Evolutionary conservation across 768 basidiomycete genomes (phyloP), one percentile per base, ranked within the genome.

Genomic region (Rhodocollybia butyracea): DNA sequence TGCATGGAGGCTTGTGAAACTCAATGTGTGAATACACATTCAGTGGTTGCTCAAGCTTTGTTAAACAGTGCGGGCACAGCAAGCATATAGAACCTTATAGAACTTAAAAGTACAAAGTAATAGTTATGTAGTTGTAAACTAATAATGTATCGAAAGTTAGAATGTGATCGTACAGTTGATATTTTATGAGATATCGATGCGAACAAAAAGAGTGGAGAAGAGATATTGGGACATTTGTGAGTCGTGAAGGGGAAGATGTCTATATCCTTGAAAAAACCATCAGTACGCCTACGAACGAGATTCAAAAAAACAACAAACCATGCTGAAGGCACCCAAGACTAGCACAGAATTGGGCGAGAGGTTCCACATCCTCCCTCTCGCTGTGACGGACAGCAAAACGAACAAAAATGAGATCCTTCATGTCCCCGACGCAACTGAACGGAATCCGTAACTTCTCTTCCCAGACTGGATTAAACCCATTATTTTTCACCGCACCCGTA

Each of bases 391-490:
- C 83, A 26, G 82, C 79, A 58, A 98, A 86, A 53, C 84, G 76
- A 27, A 97, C 81, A 68, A 98, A 98, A 30, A 92, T 81, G 26
- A 98, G 76, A 29, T 94, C 91, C 57, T 73, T 74, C 88, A 95
- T 91, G 38, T 70, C 72, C 0, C 87, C 83, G 27, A 88, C 77
- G 61, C 86, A 85, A 47, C 84, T 82, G 63, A 94, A 94, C n/a
- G 86, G 85, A 21, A 95, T 68, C 19, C 71, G 68, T 24, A 94
- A 69, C 36, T 67, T 66, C 62, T 94, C 84, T 59, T 91, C 79
- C 91, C 94, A 98, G 1, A 83, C 72, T 0, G 96, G 96, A 68
- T 97, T 97, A 74, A 96, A 94, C 0, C 94, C 92, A 65, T 95
- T 95, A 67, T 91, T 88, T 70, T 82, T 84, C 54, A 95, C 83